Evolutionary conservation across 306 rosid genomes (phyloP), one percentile per base, ranked within the genome.

Genomic region (Cicer pinnatifidum): DNA sequence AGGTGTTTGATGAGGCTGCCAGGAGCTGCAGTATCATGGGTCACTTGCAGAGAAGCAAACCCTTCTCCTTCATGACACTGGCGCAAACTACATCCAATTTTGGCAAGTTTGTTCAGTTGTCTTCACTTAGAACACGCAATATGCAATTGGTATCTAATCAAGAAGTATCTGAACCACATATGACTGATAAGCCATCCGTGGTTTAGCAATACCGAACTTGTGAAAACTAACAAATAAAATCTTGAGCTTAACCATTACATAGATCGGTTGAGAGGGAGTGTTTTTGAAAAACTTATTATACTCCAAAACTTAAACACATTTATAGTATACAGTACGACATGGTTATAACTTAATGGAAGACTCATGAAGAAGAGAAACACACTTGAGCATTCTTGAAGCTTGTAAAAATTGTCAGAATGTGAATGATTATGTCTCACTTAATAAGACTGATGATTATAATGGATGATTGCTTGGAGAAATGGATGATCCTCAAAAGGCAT

Each of bases 1-100:
- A 37, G 69, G 62, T 45, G 60, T 28, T 59, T 56, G 80, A 67
- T 10, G 13, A 8, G 6, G 41, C 75, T 58, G 19, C 65, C 62
- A 69, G 62, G 64, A 2, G 12, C 43, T 69, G 38, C 16, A 39
- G 71, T 8, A 60, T 40, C 35, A 11, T 10, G 35, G 15, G 54
- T 20, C 48, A 41, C 72, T 19, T 63, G 73, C 17, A 51, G 44
- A 75, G 19, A 50, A 44, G 12, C 48, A 44, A 11, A 44, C 48
- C 48, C 48, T 44, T 44, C 48, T 44, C 37, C 9, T 13, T 62
- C 62, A 63, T 19, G 71, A 61, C 38, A 45, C 53, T 1, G 12
- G 65, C 52, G 15, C 54, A 20, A 50, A 0, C 52, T 16, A 16
- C 78, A 63, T 17, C 38, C 23, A 50, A 74, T 11, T 51, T 51